Conservation (phyloP, 164 flowering plant genomes). For the Aristolochia contorta region DNA sequence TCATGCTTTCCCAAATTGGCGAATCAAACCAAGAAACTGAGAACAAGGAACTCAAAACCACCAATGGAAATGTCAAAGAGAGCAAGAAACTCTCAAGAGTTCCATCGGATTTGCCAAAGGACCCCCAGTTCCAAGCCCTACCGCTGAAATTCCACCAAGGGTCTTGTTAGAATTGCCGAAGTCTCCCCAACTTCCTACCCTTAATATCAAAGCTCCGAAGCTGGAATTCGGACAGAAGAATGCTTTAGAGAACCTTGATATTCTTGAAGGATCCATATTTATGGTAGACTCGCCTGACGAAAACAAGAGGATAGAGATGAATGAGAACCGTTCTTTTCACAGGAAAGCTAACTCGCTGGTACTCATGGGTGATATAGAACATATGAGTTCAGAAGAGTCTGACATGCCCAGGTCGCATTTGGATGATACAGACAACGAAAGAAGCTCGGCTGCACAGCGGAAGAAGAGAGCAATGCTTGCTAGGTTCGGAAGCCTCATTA, state of each 20-base stretch:
- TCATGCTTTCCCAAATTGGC: conserved; percentile 16
- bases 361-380: conserved; percentile 23
- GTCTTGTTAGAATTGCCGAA: conserved; percentile 1
- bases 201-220: conserved; percentile 28
- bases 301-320: background rate
- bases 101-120: background rate
- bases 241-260: conserved; percentile 20
- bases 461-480: conserved; percentile 49
- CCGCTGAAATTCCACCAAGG: background rate
- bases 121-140: no score
- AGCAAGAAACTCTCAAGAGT: conserved; percentile 4
- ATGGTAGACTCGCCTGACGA: conserved; percentile 26
- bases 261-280: conserved; percentile 51
- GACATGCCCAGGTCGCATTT: conserved; percentile 25
- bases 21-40: conserved; percentile 2
- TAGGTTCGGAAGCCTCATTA: conserved; percentile 53
- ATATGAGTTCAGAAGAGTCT: conserved; percentile 24
- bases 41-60: conserved; percentile 15
- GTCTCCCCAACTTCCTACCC: conserved; percentile 13
- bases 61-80: conserved; percentile 16
- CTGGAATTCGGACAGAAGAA: conserved; percentile 13
- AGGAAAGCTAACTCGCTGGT: conserved; percentile 20
- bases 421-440: conserved; percentile 37
- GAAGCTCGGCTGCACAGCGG: conserved; percentile 18
- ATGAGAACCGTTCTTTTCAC: conserved; percentile 5